phyloP scores from a whole-genome alignment of 306 rosid species.

The Sphenostylis stenocarpa region DNA sequence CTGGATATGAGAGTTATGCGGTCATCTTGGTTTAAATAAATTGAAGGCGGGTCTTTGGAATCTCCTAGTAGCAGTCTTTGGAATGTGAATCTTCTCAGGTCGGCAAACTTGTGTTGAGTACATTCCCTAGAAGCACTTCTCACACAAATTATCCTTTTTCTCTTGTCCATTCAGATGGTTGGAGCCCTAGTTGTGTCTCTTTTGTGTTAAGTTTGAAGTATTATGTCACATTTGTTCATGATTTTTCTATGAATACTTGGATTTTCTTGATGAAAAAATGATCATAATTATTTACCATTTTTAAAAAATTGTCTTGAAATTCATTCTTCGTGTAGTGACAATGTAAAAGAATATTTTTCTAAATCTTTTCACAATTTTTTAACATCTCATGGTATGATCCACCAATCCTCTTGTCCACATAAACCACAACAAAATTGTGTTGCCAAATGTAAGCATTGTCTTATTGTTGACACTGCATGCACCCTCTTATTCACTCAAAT shows the following conservation, averaged over 20 bases:
- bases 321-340: not conserved
- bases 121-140: not conserved
- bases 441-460: not conserved
- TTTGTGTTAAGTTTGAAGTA: not conserved
- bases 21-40: too few species aligned
- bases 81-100: not conserved
- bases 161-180: not conserved
- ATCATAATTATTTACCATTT: not conserved
- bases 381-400: not conserved
- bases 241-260: not conserved
- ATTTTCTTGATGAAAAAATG: not conserved
- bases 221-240: not conserved
- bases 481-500: not conserved
- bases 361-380: not conserved
- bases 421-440: not conserved
- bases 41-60: not conserved
- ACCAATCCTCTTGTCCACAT: not conserved
- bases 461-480: not conserved
- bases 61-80: not conserved
- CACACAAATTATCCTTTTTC: not conserved
- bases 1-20: too few species aligned
- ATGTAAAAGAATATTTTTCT: not conserved
- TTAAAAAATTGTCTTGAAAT: not conserved
- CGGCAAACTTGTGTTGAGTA: not conserved
- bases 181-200: not conserved